Conservation (phyloP, 2,329 filamentous ascomycete genomes). For the Juglanconis oblonga region DNA sequence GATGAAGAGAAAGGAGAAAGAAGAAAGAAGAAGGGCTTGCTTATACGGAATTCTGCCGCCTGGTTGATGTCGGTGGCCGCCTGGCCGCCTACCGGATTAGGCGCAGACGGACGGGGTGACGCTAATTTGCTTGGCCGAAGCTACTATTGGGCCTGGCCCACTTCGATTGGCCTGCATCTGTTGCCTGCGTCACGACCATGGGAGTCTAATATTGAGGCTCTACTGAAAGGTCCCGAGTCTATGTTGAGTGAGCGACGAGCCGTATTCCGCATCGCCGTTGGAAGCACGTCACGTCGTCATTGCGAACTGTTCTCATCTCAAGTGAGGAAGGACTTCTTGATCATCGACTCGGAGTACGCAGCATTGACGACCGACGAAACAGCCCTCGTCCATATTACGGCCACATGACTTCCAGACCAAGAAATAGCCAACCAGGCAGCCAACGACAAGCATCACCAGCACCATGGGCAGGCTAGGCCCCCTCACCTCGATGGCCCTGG, state of each 20-base stretch:
- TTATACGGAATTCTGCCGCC: constrained; percentile 11
- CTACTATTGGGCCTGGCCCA: background rate
- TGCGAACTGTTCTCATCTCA: background rate
- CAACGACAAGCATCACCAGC: constrained; percentile 12
- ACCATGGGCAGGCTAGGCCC: constrained; percentile 55
- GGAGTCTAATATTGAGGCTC: background rate
- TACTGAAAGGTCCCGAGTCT: background rate
- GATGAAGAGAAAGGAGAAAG: constrained; percentile 9
- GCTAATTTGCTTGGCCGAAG: background rate
- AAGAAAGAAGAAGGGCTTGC: background rate
- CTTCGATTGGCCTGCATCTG: background rate
- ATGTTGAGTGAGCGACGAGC: no score
- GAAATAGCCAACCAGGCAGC: background rate
- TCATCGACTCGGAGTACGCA: background rate
- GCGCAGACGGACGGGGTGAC: background rate
- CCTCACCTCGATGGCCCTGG: constrained; percentile 55
- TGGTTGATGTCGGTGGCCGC: background rate
- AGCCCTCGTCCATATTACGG: background rate
- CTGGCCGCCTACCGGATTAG: constrained; percentile 3
- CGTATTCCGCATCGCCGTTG: no score
- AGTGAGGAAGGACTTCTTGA: background rate
- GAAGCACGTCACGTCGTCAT: no score
- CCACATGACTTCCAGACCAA: background rate
- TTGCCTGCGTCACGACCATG: background rate
- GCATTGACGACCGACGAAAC: background rate